Percentiles rank a stretch among this genome's conserved stretches.
These are phyloP conservation scores for Botryotinia convoluta DNA, from an alignment of 2,329 filamentous ascomycete species.

Conservation along the genomic window DNA sequence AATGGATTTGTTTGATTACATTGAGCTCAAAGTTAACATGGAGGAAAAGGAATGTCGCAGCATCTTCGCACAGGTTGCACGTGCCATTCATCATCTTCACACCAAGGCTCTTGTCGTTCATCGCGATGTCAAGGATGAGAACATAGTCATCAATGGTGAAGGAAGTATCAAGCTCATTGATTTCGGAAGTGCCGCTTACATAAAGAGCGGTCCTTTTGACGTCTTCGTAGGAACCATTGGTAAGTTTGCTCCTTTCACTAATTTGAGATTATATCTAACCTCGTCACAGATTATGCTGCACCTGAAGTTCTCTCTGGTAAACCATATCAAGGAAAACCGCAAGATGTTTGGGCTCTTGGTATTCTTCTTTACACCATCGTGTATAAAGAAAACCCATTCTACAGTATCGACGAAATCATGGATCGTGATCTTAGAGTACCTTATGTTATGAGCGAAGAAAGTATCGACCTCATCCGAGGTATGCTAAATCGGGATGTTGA, in stretches of 20 bases:
- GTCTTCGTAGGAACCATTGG: slow-evolving; percentile 99
- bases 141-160: slow-evolving; percentile 92
- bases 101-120: slow-evolving; percentile 89
- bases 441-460: slow-evolving; percentile 83
- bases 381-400: slow-evolving; percentile 99
- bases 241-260: slow-evolving; percentile 45
- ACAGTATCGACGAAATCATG: slow-evolving; percentile 98
- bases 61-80: slow-evolving; percentile 91
- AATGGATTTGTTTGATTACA: slow-evolving; percentile 99
- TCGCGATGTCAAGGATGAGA: slow-evolving; percentile 98
- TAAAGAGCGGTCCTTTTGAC: slow-evolving; percentile 97
- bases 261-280: slow-evolving; percentile 21
- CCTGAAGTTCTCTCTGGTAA: slow-evolving; percentile 94
- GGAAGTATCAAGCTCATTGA: slow-evolving; percentile 96
- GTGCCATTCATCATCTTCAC: slow-evolving; percentile 87
- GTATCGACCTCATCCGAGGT: slow-evolving; percentile 82
- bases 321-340: slow-evolving; percentile 91
- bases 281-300: slow-evolving; percentile 79
- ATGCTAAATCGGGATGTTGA: slow-evolving; percentile 93
- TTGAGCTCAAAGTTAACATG: slow-evolving; percentile 94
- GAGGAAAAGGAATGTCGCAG: slow-evolving; percentile 89
- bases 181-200: slow-evolving; percentile 96
- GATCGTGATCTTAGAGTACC: slow-evolving; percentile 92
- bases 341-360: slow-evolving; percentile 96
- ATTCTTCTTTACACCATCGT: slow-evolving; percentile 98